Base-by-base conservation (phyloP, 805 yeast species). In the Yamadazyma scolyti region DNA sequence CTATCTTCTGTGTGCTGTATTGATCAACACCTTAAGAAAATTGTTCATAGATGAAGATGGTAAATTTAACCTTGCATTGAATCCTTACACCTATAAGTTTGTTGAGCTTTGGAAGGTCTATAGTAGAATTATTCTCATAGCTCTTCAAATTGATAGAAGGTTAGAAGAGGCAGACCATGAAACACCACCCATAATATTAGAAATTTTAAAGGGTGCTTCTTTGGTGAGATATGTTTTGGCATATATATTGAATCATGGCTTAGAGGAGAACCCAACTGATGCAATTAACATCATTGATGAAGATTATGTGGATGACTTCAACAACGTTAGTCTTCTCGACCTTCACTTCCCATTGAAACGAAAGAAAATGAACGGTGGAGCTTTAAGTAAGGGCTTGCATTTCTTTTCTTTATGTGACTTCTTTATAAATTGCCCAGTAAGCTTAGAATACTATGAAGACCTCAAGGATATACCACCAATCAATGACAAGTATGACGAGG, bases 51-150 rank as follows among this genome's bases (percentile, higher is more conserved):
- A 52, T 9, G 46, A 41, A 4, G 33, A 34, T n/a, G 44, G 47
- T 2, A 51, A 50, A 8, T 57, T 58, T 28, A 71, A 68, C 37
- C 46, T 72, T 5, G 64, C 70, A 13, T 40, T 74, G 30, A 80
- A 80, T 45, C 93, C 93, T 13, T 83, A 79, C 45, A 47, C 77
- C 27, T 71, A 72, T 13, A 63, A 68, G 27, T 71, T 78, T 37
- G 56, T 80, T 7, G 73, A 74, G 27, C 47, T 75, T 5, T 83
- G 93, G 90, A 78, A 79, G 43, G 68, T 73, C 24, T 75, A 77
- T 44, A 79, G 88, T 2, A 69, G 68, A 36, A 65, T 78, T 2
- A 66, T 82, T 1, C 52, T 74, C 7, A 53, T 77, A 6, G 85
- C 86, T 0, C 54, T 82, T 5, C 83, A 79, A 43, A 58, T 62